Percentiles rank a stretch among this genome's conserved stretches.
Conservation (phyloP, 2,329 filamentous ascomycete species). For the Aquanectria penicillioides region DNA sequence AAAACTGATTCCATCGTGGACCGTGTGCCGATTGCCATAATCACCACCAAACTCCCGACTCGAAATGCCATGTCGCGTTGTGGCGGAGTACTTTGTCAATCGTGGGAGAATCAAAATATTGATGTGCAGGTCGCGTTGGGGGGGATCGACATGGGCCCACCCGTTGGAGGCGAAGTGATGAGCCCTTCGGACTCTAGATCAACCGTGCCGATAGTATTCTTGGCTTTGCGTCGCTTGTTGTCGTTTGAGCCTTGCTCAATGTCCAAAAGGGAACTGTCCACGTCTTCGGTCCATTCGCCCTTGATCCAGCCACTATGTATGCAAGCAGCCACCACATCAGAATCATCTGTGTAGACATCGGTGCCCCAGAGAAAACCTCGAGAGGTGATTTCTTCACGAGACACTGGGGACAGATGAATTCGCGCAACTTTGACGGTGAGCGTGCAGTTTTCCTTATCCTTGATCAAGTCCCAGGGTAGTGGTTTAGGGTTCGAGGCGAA, state of each 20-base stretch:
- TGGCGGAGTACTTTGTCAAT: slow-evolving; percentile 79
- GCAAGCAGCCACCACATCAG: slow-evolving; percentile 89
- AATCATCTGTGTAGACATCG: slow-evolving; percentile 95
- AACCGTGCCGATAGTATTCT: slow-evolving; percentile 42
- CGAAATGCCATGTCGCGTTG: slow-evolving; percentile 81
- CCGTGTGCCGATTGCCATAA: slow-evolving; percentile 51
- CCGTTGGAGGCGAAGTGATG: slow-evolving; percentile 63
- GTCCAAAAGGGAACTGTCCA: slow-evolving; percentile 75
- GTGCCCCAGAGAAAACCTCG: slow-evolving; percentile 90
- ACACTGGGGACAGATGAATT: slow-evolving; percentile 74
- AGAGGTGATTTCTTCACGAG: slow-evolving; percentile 85
- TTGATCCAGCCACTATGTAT: slow-evolving; percentile 94
- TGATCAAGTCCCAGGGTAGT: slow-evolving; percentile 76
- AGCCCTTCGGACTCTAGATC: slow-evolving; percentile 53
- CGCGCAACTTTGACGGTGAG: slow-evolving; percentile 88
- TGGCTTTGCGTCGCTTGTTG: slow-evolving; percentile 46
- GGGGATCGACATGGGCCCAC: slow-evolving; percentile 72
- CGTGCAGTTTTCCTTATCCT: slow-evolving; percentile 86
- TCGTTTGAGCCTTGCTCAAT: slow-evolving; percentile 52
- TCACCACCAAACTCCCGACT: slow-evolving; percentile 80
- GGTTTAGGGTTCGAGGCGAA: slow-evolving; percentile 71
- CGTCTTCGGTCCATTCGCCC: slow-evolving; percentile 84
- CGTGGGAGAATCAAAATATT: slow-evolving; percentile 85
- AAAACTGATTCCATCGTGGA: slow-evolving; percentile 90
- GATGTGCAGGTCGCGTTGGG: slow-evolving; percentile 84